Evolutionary conservation across 257 asterid species (phyloP), one percentile per base, ranked within the genome.

Genomic region (Euphrasia confusa): DNA sequence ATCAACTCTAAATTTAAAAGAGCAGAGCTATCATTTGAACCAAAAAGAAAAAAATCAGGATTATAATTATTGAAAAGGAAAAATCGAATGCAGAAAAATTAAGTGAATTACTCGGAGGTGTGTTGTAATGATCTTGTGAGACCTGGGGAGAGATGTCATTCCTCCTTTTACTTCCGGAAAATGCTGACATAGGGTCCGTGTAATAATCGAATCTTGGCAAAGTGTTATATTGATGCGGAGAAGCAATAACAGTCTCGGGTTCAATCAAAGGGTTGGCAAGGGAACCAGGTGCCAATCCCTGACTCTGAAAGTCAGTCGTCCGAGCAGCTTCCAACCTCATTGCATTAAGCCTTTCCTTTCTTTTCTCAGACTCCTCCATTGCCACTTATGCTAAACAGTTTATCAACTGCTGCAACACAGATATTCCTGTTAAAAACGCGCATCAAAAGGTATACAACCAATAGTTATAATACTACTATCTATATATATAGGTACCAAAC

Each of bases 171-270:
- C 70, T 73, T 44, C 82, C 79, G 10, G 95, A 80, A 77, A 74
- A 90, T 57, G 98, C 98, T 15, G 94, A 55, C 95, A 81, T 72
- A 32, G 98, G 96, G 62, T 88, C 89, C 0, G 98, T 88, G 64
- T 90, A 88, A 64, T 64, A 90, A 76, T 81, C 95, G 72, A 90
- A 90, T 76, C 96, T 83, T 4, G 80, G 76, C 64, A 77, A 58
- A 59, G 67, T 52, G 63, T 33, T 52, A 61, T 33, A 39, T 17
- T 74, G 75, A 37, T 58, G 14, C 5, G 80, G 54, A 74, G 74
- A 1, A 3, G 71, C 44, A 58, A 77, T 61, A 17, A 76, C 18
- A 11, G 44, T 71, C 64, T 78, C 71, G 4, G 47, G 27, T 73
- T 83, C 95, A 48, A 70, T 63, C 65, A 88, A 72, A 35, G 94